A percentile compares a stretch with the other conserved stretches of the same genome.
These are phyloP conservation scores for Wickerhamomyces chaumierensis DNA, from an alignment of 805 yeast genomes.

Conservation along the genomic window DNA sequence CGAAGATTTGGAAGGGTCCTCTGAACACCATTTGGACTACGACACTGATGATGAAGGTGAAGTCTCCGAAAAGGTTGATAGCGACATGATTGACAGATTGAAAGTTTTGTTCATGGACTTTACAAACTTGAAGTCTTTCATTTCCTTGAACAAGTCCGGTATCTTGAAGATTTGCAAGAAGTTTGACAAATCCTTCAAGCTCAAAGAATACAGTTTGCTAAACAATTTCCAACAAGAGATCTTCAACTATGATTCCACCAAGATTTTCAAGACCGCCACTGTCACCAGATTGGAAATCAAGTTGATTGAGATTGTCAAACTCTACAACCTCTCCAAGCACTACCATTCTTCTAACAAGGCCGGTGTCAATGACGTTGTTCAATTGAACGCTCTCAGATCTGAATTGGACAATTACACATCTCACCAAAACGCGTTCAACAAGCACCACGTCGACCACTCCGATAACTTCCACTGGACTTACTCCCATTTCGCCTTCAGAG, in stretches of 20 bases:
- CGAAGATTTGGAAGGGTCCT: conserved; percentile 19
- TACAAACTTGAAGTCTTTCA: conserved; percentile 49
- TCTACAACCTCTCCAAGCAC: background rate
- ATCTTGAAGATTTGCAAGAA: conserved; percentile 81
- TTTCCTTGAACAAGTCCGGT: conserved; percentile 79
- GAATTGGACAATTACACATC: background rate
- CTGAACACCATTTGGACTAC: background rate
- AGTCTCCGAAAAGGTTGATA: background rate
- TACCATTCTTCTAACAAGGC: background rate
- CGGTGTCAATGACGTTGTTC: background rate
- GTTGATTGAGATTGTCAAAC: background rate
- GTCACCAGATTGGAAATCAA: background rate
- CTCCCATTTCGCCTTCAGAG: conserved; percentile 9
- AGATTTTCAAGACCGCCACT: conserved; percentile 14
- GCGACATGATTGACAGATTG: background rate
- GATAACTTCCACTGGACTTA: background rate
- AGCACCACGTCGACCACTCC: background rate
- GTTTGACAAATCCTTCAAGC: conserved; percentile 69
- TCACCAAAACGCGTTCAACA: background rate
- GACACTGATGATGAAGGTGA: background rate
- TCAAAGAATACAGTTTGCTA: conserved; percentile 22
- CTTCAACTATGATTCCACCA: conserved; percentile 1
- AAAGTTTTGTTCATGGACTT: background rate
- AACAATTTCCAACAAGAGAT: background rate
- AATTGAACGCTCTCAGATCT: background rate